Conservation (phyloP, 2,329 filamentous ascomycete genomes). For the Cladophialophora carrionii region DNA sequence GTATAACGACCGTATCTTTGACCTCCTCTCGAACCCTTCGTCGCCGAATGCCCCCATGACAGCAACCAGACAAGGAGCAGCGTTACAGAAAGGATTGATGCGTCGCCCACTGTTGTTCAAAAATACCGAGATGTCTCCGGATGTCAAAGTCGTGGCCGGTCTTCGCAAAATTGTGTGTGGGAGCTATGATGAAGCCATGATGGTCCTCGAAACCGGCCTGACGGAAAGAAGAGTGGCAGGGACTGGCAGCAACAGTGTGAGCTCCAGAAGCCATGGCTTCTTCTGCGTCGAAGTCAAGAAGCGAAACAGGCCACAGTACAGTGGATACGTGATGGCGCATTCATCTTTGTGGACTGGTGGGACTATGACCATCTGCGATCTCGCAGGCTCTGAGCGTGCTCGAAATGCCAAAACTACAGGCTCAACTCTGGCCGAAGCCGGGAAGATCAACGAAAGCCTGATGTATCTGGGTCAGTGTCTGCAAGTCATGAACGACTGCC, state of each 20-base stretch:
- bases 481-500: constrained; percentile 86
- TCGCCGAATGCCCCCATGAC: constrained; percentile 47
- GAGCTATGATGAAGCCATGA: constrained; percentile 78
- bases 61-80: constrained; percentile 48
- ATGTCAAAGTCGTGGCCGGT: constrained; percentile 92
- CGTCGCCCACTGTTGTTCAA: constrained; percentile 91
- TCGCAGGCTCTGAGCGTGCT: constrained; percentile 78
- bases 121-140: constrained; percentile 80
- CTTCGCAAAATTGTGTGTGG: constrained; percentile 87
- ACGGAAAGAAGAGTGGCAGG: constrained; percentile 85
- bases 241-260: constrained; percentile 90
- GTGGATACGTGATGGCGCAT: constrained; percentile 49
- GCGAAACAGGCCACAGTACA: constrained; percentile 58
- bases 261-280: constrained; percentile 91
- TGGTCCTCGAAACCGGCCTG: constrained; percentile 86
- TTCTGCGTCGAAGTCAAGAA: constrained; percentile 96
- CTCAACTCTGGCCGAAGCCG: constrained; percentile 87
- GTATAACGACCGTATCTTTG: constrained; percentile 97
- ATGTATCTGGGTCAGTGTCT: constrained; percentile 98
- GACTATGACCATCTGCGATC: constrained; percentile 37
- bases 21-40: constrained; percentile 70
- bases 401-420: constrained; percentile 92
- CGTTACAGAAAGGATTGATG: constrained; percentile 66
- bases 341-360: constrained; percentile 55
- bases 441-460: constrained; percentile 96